phyloP scores from a whole-genome alignment of 495 filamentous ascomycete genomes.

The Lasiosphaeria ovina region DNA sequence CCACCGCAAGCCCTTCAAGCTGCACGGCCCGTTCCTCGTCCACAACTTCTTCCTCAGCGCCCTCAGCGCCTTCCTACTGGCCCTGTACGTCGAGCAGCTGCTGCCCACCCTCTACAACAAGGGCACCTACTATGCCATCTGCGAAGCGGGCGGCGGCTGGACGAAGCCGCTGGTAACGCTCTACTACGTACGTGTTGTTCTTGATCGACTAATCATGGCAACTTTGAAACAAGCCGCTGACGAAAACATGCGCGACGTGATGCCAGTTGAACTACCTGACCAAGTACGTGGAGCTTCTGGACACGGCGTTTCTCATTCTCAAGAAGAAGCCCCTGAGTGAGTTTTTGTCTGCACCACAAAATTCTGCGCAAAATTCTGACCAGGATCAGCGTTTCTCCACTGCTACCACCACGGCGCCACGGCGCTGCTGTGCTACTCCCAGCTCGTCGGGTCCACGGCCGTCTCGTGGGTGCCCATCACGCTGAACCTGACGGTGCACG shows the following conservation, averaged over 20 bases:
- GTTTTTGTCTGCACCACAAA: constrained; percentile 24
- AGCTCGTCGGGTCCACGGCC: constrained; percentile 73
- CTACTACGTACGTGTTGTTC: constrained; percentile 1
- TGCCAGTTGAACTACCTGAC: constrained; percentile 56
- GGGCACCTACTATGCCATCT: constrained; percentile 4
- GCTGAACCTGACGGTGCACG: constrained; percentile 75
- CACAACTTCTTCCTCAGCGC: constrained; percentile 5
- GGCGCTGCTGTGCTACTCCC: constrained; percentile 81
- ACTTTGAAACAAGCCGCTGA: neutral
- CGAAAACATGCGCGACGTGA: neutral
- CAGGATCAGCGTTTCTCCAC: constrained; percentile 69
- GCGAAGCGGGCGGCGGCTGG: constrained; percentile 1
- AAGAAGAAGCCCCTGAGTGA: constrained; percentile 84
- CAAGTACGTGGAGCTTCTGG: constrained; percentile 77
- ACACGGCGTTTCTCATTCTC: constrained; percentile 76
- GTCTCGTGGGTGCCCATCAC: constrained; percentile 78
- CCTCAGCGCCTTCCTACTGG: neutral
- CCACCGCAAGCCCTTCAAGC: constrained; percentile 9
- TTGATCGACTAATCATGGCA: neutral
- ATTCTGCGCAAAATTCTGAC: neutral
- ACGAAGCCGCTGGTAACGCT: constrained; percentile 3
- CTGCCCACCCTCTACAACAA: neutral
- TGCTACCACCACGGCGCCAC: constrained; percentile 77
- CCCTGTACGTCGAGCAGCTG: constrained; percentile 5
- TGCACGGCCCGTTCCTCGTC: constrained; percentile 2